Base-by-base conservation (phyloP, 2,329 filamentous ascomycete species). In the Ilyonectria destructans region DNA sequence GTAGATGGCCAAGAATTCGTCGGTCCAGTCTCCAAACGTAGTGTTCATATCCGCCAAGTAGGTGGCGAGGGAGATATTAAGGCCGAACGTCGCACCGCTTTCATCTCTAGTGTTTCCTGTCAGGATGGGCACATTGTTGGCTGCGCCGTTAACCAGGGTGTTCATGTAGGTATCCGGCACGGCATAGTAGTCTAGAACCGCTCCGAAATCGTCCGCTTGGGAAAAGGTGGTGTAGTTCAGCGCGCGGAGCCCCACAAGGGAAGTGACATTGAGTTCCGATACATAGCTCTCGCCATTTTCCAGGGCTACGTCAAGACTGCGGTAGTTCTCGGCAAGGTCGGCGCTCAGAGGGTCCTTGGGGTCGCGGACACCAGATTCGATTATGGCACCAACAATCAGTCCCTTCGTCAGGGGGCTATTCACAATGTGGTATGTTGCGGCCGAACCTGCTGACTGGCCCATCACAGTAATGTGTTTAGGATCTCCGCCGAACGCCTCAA, bases 21-120 rank as follows among this genome's bases (percentile, higher is more conserved):
- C 19, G 5, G 48, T n/a, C n/a, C 23, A 51, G 9, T 31, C 10
- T 2, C 43, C 52, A 19, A 49, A 57, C 10, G 31, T 40, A 29
- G 9, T 37, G 23, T 60, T 4, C 31, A 40, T 9, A 13, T 29
- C 49, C 8, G 37, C 9, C 8, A 51, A 7, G 49, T 60, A 65
- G 29, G 60, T 26, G 2, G 9, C 19, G 9, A 65, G 23, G 4
- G 62, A 60, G 8, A 46, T 51, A 48, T 45, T 51, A 3, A 35
- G 33, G 12, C 57, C 57, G 10, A 51, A 60, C 6, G 21, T 17
- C 4, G 62, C 48, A n/a, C 62, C 56, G 8, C 21, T 40, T 19
- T 68, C 66, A 31, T 68, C 66, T 37, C 33, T 61, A 1, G 61
- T 62, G n/a, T 65, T 68, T 1, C 66, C 66, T 4, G 66, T 68